Evolutionary conservation across 768 basidiomycete genomes (phyloP).

Genomic region (Hygrophorus pudorinus): DNA sequence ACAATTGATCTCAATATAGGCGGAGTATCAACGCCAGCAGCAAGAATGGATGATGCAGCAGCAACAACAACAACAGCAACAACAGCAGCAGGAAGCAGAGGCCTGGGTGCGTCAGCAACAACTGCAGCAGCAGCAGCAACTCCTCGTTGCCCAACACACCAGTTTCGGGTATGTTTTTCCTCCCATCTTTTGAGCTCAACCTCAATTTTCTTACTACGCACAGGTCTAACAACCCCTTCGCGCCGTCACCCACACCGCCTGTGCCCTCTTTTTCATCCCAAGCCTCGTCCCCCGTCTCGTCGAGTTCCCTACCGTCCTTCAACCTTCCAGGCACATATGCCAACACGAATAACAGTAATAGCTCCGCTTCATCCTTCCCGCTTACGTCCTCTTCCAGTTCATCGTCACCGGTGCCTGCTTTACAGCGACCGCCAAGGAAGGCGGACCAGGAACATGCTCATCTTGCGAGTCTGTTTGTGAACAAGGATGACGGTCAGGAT

Average conservation of each 20-base stretch:
- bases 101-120: constrained; percentile 26
- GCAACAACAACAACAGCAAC: constrained; percentile 42
- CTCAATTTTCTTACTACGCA: constrained; percentile 10
- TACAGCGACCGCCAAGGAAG: constrained; percentile 8
- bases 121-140: constrained; percentile 34
- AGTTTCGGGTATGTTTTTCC: constrained; percentile 54
- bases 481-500: constrained; percentile 86
- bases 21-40: constrained; percentile 68
- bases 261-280: constrained; percentile 15
- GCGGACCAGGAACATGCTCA: constrained; percentile 62
- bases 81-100: constrained; percentile 45
- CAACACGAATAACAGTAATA: constrained; percentile 32
- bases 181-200: neutral
- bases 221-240: constrained; percentile 96
- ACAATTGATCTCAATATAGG: constrained; percentile 25
- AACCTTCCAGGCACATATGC: constrained; percentile 58
- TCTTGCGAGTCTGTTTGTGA: constrained; percentile 77
- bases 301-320: constrained; percentile 36
- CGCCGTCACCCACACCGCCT: constrained; percentile 32
- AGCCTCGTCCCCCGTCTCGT: constrained; percentile 14
- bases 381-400: constrained; percentile 3
- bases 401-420: constrained; percentile 8
- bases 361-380: constrained; percentile 18
- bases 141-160: constrained; percentile 50
- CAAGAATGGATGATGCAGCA: constrained; percentile 55